These are phyloP conservation scores for Metarhizium anisopliae DNA, from an alignment of 2,329 filamentous ascomycete genomes.

Conservation along the genomic window DNA sequence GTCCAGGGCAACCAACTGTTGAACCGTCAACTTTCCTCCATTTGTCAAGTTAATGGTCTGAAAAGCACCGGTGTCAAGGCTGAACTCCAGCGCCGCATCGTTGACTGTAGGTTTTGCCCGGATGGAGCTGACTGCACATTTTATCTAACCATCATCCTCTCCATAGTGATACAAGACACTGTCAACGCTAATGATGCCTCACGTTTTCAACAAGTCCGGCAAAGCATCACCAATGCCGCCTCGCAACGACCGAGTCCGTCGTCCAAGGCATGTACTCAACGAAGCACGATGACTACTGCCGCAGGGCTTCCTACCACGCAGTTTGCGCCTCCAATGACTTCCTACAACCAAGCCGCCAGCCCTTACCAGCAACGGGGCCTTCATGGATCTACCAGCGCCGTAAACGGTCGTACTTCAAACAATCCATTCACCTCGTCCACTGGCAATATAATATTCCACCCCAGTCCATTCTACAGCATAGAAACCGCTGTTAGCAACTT, in stretches of 20 bases:
- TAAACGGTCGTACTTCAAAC: slow-evolving; percentile 13
- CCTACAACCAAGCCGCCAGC: slow-evolving; percentile 8
- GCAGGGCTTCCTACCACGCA: not conserved
- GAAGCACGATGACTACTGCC: not conserved
- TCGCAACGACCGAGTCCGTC: slow-evolving; percentile 19
- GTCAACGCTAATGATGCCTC: slow-evolving; percentile 26
- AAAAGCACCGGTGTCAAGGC: slow-evolving; percentile 78
- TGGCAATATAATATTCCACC: slow-evolving; percentile 38
- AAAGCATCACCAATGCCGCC: slow-evolving; percentile 29
- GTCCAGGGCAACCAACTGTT: slow-evolving; percentile 36
- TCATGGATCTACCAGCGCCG: slow-evolving; percentile 6
- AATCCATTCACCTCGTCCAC: slow-evolving; percentile 10
- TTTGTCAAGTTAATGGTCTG: slow-evolving; percentile 67
- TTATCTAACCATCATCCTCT: slow-evolving; percentile 5
- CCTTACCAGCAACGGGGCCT: slow-evolving; percentile 8
- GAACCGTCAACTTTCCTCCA: slow-evolving; percentile 61
- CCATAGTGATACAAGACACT: slow-evolving; percentile 32
- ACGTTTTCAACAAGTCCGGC: slow-evolving; percentile 33
- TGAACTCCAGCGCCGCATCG: slow-evolving; percentile 69
- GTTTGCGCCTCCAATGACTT: slow-evolving; percentile 12
- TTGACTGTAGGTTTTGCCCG: slow-evolving; percentile 55
- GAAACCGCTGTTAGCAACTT: slow-evolving; percentile 54
- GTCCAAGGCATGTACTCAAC: slow-evolving; percentile 9
- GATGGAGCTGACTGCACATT: not conserved
- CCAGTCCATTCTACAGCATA: slow-evolving; percentile 79